These are phyloP conservation scores for Ensete glaucum DNA, from an alignment of 176 grass and related monocot genomes.

Conservation along the genomic window DNA sequence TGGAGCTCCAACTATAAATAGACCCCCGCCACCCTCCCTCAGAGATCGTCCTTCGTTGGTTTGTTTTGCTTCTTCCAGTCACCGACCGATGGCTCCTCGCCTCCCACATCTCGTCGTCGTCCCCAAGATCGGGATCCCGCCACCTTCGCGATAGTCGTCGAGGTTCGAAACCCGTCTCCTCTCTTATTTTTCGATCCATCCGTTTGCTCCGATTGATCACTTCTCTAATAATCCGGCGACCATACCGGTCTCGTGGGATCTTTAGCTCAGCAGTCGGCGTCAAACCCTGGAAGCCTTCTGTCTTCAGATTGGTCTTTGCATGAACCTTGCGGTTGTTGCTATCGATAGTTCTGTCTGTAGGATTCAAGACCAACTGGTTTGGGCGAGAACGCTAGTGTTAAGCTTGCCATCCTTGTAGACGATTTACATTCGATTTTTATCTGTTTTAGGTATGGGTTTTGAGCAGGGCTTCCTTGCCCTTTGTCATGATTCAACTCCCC, in stretches of 20 bases:
- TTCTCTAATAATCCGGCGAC: background rate
- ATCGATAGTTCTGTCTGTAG: background rate
- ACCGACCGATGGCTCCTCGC: background rate
- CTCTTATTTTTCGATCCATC: background rate
- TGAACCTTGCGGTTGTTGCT: background rate
- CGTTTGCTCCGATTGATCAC: background rate
- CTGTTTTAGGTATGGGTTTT: background rate
- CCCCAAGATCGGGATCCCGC: background rate
- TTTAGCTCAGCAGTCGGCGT: background rate
- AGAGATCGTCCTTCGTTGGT: background rate
- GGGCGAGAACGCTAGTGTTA: background rate
- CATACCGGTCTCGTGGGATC: background rate
- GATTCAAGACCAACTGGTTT: background rate
- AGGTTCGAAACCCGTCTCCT: background rate
- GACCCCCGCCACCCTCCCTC: too few relatives aligned
- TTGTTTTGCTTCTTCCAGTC: background rate
- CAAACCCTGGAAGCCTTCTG: background rate
- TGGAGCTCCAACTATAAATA: too few relatives aligned
- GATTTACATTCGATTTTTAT: background rate
- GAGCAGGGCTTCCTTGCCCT: background rate
- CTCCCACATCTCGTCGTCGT: background rate
- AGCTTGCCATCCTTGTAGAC: background rate
- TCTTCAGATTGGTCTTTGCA: background rate
- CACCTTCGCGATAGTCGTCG: background rate
- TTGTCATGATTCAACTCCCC: background rate